Conservation (phyloP, 78 protist species). For the Guillardia theta region DNA sequence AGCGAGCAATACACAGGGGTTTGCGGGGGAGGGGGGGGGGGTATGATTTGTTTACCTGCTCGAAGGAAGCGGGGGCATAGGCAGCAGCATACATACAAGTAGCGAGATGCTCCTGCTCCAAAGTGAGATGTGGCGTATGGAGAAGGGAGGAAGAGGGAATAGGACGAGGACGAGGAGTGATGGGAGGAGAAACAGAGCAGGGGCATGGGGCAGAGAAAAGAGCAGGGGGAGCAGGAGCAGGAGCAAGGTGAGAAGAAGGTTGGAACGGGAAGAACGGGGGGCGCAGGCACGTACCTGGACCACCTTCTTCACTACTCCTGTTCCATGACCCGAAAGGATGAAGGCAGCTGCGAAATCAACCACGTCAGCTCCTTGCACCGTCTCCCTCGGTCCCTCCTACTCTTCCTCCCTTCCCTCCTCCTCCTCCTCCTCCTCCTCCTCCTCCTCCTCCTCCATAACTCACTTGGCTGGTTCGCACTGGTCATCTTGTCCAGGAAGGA, state of each 20-base stretch:
- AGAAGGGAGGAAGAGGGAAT: not conserved
- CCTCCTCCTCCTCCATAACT: not conserved
- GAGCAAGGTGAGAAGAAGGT: not conserved
- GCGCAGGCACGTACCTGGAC: not conserved
- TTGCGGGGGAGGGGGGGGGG: no score
- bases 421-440: not conserved
- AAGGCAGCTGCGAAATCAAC: not conserved
- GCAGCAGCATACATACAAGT: not conserved
- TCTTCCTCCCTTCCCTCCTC: no score
- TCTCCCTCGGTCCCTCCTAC: no score
- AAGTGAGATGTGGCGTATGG: not conserved
- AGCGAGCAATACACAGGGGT: no score
- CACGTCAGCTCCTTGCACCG: no score
- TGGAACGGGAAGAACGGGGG: not conserved
- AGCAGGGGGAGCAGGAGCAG: not conserved
- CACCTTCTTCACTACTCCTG: constrained; percentile 5
- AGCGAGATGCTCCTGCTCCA: not conserved
- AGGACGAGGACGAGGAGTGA: not conserved
- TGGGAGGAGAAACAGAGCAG: not conserved
- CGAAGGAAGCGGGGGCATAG: not conserved
- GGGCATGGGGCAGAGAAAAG: not conserved
- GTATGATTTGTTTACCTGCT: no score
- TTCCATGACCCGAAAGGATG: not conserved
- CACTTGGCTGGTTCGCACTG: not conserved
- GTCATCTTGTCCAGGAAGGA: not conserved